Percentiles rank a stretch among this genome's conserved stretches.
Conservation (phyloP, 805 yeast genomes). For the Sugiyamaella floridensis region DNA sequence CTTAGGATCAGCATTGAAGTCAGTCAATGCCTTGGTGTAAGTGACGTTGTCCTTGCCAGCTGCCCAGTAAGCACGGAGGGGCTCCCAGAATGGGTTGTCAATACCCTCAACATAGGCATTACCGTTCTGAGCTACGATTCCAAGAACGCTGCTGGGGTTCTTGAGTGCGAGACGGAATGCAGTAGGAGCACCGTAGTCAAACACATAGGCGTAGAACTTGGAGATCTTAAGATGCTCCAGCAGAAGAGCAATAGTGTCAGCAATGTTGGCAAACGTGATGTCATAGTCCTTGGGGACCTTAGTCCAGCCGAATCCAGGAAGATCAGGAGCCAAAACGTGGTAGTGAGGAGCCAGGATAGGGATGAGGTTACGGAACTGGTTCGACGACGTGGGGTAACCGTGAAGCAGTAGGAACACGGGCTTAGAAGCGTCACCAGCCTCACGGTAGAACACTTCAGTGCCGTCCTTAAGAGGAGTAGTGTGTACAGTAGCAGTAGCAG, state of each 20-base stretch:
- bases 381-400: conserved; percentile 42
- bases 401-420: conserved; percentile 37
- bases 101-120: conserved; percentile 41
- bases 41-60: conserved; percentile 11
- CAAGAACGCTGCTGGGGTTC: conserved; percentile 20
- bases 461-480: conserved; percentile 8
- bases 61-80: conserved; percentile 32
- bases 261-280: conserved; percentile 31
- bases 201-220: conserved; percentile 28
- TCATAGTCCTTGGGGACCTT: conserved; percentile 26
- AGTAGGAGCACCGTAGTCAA: conserved; percentile 42
- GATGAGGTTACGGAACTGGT: conserved; percentile 35
- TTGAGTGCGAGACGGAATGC: conserved; percentile 36
- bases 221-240: conserved; percentile 22
- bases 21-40: conserved; percentile 14
- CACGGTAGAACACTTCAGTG: conserved; percentile 35
- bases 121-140: conserved; percentile 38
- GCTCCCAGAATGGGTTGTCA: conserved; percentile 35
- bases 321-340: conserved; percentile 40
- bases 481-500: conserved; percentile 3
- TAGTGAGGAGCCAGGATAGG: conserved; percentile 33
- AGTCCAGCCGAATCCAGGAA: conserved; percentile 40
- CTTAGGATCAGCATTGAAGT: conserved; percentile 6
- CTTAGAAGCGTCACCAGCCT: conserved; percentile 35
- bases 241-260: conserved; percentile 31